A percentile compares a stretch with the other conserved stretches of the same genome.
Conservation (phyloP, 2,329 filamentous ascomycete species). For the Aspergillus spinulosporus region DNA sequence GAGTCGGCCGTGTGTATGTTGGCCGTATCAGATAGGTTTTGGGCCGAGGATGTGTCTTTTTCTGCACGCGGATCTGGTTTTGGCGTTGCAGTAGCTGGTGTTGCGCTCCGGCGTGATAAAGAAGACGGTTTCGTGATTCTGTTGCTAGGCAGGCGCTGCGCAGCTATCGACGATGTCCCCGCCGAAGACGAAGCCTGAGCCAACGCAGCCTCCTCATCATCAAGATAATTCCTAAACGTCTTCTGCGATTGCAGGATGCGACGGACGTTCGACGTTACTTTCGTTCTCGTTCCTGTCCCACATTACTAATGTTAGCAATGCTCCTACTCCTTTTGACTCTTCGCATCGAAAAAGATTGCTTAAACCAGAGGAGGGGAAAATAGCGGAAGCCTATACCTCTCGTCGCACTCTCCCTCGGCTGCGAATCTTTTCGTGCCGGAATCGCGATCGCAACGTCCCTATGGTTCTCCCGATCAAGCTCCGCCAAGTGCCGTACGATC, state of each 20-base stretch:
- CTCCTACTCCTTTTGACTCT: too few species aligned
- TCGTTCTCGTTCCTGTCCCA: slow-evolving; percentile 33
- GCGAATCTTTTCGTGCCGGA: slow-evolving; percentile 51
- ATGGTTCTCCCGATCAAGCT: slow-evolving; percentile 77
- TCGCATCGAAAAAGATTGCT: too few species aligned
- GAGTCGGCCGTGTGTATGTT: neutral
- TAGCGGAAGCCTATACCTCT: slow-evolving; percentile 24
- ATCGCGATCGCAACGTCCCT: slow-evolving; percentile 71
- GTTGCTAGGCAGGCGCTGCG: slow-evolving; percentile 21
- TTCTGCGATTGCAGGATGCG: slow-evolving; percentile 52
- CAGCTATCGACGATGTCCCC: slow-evolving; percentile 10
- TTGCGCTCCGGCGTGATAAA: slow-evolving; percentile 28
- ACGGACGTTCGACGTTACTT: slow-evolving; percentile 49
- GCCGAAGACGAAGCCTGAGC: slow-evolving; percentile 23
- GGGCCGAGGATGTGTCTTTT: slow-evolving; percentile 2
- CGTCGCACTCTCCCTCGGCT: slow-evolving; percentile 43
- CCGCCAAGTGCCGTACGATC: slow-evolving; percentile 75
- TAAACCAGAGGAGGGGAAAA: too few species aligned
- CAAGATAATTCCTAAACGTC: slow-evolving; percentile 53
- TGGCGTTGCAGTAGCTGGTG: slow-evolving; percentile 25
- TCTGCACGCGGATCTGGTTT: slow-evolving; percentile 17
- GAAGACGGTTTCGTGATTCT: slow-evolving; percentile 27
- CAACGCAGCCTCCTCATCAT: slow-evolving; percentile 51
- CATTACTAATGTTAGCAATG: too few species aligned
- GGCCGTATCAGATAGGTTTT: neutral